These are phyloP conservation scores for Lenwebbia sp. DNA, from an alignment of 345 rosid genomes.

Conservation along the genomic window DNA sequence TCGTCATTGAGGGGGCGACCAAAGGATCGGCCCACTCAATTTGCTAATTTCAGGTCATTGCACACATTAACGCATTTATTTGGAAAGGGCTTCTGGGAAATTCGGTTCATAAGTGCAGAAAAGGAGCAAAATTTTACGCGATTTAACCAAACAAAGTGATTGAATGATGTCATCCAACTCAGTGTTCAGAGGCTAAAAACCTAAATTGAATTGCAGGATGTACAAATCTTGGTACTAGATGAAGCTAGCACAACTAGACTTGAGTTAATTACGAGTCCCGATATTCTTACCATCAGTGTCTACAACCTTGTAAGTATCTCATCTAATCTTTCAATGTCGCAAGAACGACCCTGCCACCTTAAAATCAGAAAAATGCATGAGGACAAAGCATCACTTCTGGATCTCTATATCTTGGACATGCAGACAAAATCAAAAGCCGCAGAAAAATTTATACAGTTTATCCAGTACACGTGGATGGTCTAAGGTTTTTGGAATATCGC, in stretches of 20 bases:
- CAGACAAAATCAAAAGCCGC: background rate
- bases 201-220: background rate
- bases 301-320: background rate
- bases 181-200: background rate
- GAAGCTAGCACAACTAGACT: background rate
- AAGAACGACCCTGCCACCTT: background rate
- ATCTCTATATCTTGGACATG: background rate
- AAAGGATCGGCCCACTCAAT: background rate
- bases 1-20: background rate
- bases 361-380: background rate
- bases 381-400: background rate
- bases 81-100: background rate
- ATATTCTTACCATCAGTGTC: background rate
- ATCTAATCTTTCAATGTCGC: background rate
- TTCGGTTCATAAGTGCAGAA: background rate
- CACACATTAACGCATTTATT: background rate
- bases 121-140: background rate
- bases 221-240: background rate
- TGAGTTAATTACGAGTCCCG: background rate
- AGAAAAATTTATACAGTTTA: background rate
- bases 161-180: background rate
- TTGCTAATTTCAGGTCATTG: background rate
- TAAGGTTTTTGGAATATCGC: background rate
- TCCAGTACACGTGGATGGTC: background rate
- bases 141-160: background rate